These are phyloP conservation scores for Zygoascus sp. DNA, from an alignment of 1,139 yeast genomes.

Conservation along the genomic window DNA sequence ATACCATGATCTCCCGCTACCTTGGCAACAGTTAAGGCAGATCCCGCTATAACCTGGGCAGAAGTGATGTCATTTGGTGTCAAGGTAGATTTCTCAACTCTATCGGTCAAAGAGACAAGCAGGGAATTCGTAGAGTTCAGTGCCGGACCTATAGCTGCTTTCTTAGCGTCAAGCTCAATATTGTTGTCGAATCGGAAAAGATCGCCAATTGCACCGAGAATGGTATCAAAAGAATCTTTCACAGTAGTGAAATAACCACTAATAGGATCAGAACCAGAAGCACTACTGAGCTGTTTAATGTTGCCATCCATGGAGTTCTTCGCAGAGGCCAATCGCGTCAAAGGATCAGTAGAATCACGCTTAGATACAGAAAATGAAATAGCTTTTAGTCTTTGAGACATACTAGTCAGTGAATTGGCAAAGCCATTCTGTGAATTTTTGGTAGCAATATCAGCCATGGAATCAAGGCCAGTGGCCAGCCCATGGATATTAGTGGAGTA, in stretches of 20 bases:
- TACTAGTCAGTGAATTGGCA: not conserved
- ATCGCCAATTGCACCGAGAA: not conserved
- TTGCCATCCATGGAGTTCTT: not conserved
- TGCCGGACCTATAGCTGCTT: not conserved
- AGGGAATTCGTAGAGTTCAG: not conserved
- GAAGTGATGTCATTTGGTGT: not conserved
- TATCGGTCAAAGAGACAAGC: not conserved
- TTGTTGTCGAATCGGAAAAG: not conserved
- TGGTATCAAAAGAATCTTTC: not conserved
- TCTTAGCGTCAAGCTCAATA: not conserved
- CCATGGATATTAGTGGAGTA: conserved; percentile 2
- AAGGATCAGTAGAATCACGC: not conserved
- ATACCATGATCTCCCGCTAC: not conserved
- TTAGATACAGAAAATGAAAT: not conserved
- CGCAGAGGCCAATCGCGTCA: not conserved
- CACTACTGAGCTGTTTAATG: not conserved
- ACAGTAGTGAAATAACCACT: not conserved
- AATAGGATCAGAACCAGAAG: not conserved
- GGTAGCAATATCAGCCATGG: conserved; percentile 3
- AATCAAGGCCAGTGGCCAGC: not conserved
- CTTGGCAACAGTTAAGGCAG: not conserved
- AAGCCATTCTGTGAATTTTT: not conserved
- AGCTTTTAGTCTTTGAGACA: not conserved
- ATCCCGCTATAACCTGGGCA: not conserved
- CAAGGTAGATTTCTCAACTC: not conserved